Base-by-base conservation (phyloP, 1,139 yeast genomes). In the Geotrichum fermentans region DNA sequence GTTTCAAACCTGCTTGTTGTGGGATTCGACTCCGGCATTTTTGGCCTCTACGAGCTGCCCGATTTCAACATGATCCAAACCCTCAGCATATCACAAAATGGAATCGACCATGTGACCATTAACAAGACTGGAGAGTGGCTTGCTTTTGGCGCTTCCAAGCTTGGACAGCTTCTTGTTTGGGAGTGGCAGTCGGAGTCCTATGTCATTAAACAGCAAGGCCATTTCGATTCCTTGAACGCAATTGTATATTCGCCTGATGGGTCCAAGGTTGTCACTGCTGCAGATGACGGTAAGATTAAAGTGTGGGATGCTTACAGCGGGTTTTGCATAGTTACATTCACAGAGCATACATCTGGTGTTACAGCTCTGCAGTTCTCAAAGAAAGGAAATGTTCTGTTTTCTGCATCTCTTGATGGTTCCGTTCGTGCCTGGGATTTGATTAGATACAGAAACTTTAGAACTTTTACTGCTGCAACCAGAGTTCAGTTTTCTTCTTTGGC, bases 151-250 rank as follows among this genome's bases (percentile, higher is more conserved):
- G 89, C 97, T 0, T 72, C 90, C 17, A 83, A 82, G 60, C 70
- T 87, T 33, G 98, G 98, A n/a, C 99, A 92, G 67, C 71, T 92
- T 49, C 71, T 92, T 53, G 98, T 92, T 0, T 92, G 95, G 73
- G 99, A 92, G 73, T 92, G 99, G 99, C 97, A 92, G 70, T 86
- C 96, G 2, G 98, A 92, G 66, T 87, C 97, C 0, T 92, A 92
- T 64, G 84, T 92, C 41, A 73, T 92, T 57, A 90, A 92, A 64
- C 98, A 92, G 65, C 98, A 94, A 67, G 97, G 98, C 11, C 98
- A 92, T 68, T 92, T 87, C 63, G 98, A 92, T 65, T 74, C 96
- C 0, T 79, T 90, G 66, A 92, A 89, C 62, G 75, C 89, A 14
- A 67, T 90, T 44, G 80, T 85, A 34, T 92, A 92, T 61, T 87